These are phyloP conservation scores for Mycena belliarum DNA, from an alignment of 768 basidiomycete species.

Conservation along the genomic window DNA sequence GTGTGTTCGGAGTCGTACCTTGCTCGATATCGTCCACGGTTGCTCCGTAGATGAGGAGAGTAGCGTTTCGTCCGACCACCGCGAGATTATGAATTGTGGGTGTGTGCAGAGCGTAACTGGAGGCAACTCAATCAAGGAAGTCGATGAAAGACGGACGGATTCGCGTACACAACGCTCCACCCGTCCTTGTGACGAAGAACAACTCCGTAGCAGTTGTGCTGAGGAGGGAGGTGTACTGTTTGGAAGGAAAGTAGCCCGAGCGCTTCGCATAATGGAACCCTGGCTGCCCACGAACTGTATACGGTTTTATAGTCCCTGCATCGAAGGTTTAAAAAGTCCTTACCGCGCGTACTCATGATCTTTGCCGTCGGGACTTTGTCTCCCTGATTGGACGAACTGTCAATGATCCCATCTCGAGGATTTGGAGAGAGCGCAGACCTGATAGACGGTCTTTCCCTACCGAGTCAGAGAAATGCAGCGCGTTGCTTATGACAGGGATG, in stretches of 20 bases:
- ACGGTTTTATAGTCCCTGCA: no score
- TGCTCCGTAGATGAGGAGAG: not conserved
- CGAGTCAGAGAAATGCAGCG: not conserved
- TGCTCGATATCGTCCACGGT: not conserved
- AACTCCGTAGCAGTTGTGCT: not conserved
- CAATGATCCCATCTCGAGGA: no score
- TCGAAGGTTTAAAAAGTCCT: no score
- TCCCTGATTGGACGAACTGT: no score
- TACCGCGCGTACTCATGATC: not conserved
- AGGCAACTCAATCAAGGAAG: not conserved
- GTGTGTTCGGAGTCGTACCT: no score
- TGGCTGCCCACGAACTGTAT: no score
- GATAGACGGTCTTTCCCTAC: no score
- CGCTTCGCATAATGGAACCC: no score
- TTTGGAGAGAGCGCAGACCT: no score
- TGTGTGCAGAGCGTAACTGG: not conserved
- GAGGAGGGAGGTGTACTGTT: not conserved
- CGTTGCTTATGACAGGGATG: conserved; percentile 34
- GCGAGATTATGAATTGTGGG: not conserved
- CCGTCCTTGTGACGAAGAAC: conserved; percentile 3
- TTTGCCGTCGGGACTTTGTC: not conserved
- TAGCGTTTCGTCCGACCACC: not conserved
- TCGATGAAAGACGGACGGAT: no score
- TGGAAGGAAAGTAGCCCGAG: no score
- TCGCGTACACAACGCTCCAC: conserved; percentile 3